Conservation (phyloP, 768 basidiomycete species). For the Tylopilus sp. region DNA sequence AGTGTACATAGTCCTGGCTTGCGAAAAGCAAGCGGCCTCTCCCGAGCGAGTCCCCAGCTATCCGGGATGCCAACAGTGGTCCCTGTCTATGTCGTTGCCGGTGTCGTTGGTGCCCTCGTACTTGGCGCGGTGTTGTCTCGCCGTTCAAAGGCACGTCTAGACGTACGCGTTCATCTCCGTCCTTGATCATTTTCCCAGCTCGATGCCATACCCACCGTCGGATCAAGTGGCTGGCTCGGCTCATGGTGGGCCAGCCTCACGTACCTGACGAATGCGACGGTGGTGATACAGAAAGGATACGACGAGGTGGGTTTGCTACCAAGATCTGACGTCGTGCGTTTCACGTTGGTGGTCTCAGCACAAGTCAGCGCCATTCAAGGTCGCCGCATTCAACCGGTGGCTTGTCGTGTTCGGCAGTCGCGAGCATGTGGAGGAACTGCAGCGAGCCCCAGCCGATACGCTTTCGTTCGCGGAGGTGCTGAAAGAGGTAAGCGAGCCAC, state of each 20-base stretch:
- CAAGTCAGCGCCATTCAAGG: constrained; percentile 28
- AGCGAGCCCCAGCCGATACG: not conserved
- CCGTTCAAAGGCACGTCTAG: not conserved
- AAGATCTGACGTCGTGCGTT: not conserved
- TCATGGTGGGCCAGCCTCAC: not conserved
- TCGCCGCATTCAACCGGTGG: constrained; percentile 35
- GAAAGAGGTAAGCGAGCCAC: constrained; percentile 28
- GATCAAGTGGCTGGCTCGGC: not conserved
- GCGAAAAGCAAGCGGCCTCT: too few relatives aligned
- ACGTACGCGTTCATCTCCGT: not conserved
- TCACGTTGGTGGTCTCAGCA: not conserved
- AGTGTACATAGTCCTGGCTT: too few relatives aligned
- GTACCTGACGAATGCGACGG: not conserved
- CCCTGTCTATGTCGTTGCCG: too few relatives aligned
- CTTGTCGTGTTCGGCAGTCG: constrained; percentile 33
- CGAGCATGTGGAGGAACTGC: constrained; percentile 9
- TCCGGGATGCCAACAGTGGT: too few relatives aligned
- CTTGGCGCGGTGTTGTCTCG: not conserved
- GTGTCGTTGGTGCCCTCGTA: too few relatives aligned
- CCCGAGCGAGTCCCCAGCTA: too few relatives aligned
- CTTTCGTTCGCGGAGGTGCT: constrained; percentile 17
- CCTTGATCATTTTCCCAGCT: not conserved
- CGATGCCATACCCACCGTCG: not conserved
- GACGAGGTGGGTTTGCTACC: not conserved
- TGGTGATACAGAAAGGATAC: not conserved